Conservation (phyloP, 345 rosid genomes). For the Excoecaria cochinchinensis region DNA sequence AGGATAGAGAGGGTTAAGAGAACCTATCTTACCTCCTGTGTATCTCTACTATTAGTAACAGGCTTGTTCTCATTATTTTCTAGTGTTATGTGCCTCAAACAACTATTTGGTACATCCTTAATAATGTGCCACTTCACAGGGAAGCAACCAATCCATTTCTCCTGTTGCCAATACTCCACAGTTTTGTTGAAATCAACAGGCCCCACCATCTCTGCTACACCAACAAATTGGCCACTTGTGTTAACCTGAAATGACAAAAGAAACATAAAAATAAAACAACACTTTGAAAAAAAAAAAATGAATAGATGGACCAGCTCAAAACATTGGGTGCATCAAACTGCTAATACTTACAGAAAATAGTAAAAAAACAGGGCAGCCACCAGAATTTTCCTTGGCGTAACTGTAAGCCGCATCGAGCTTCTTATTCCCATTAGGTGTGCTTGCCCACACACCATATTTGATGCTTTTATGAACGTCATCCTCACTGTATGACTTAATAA, state of each 20-base stretch:
- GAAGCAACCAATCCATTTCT: constrained; percentile 82
- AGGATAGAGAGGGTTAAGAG: background rate
- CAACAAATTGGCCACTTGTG: constrained; percentile 84
- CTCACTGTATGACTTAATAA: constrained; percentile 78
- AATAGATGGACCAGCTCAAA: background rate
- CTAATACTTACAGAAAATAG: constrained; percentile 65
- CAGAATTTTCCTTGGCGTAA: constrained; percentile 49
- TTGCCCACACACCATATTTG: constrained; percentile 74
- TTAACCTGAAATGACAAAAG: constrained; percentile 55
- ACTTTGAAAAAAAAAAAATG: constrained; percentile 9
- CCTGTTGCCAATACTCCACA: constrained; percentile 79
- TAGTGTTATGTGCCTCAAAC: constrained; percentile 60
- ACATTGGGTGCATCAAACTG: background rate
- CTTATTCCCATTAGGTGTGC: constrained; percentile 75
- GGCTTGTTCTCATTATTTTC: constrained; percentile 76
- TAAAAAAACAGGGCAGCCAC: constrained; percentile 61
- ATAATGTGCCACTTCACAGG: constrained; percentile 78
- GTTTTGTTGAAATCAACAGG: constrained; percentile 68
- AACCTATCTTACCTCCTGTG: constrained; percentile 60
- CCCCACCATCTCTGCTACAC: constrained; percentile 76
- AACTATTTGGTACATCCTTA: constrained; percentile 74
- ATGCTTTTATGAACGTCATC: constrained; percentile 86
- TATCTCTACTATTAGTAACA: constrained; percentile 81
- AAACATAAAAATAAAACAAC: background rate
- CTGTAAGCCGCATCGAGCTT: constrained; percentile 64